These are phyloP conservation scores for Fusarium veterinarium DNA, from an alignment of 2,329 filamentous ascomycete genomes.

Conservation along the genomic window DNA sequence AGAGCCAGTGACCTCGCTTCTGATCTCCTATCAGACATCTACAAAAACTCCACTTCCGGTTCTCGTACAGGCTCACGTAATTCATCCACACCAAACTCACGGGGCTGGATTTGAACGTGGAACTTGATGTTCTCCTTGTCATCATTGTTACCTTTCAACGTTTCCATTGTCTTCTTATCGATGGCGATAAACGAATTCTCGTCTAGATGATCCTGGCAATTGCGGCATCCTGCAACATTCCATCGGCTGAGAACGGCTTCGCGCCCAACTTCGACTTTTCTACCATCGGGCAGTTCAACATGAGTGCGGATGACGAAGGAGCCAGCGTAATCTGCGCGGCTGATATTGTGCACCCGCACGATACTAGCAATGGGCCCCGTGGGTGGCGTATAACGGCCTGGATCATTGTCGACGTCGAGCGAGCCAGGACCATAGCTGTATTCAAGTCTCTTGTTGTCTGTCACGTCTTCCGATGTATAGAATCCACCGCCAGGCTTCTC, in stretches of 20 bases:
- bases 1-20: no score
- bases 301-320: background rate
- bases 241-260: background rate
- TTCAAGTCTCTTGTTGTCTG: background rate
- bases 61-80: no score
- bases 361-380: background rate
- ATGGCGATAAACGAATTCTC: background rate
- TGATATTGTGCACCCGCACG: background rate
- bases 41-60: no score
- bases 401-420: background rate
- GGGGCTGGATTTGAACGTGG: background rate
- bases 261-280: background rate
- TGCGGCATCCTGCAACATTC: background rate
- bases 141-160: background rate
- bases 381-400: background rate
- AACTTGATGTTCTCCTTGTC: background rate
- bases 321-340: background rate
- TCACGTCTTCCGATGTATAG: background rate
- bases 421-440: background rate
- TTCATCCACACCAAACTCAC: background rate
- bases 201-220: background rate
- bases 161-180: background rate
- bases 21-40: no score
- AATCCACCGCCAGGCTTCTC: background rate
- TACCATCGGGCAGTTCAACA: background rate